A percentile compares a stretch with the other conserved stretches of the same genome.
Evolutionary conservation across 116 monocot species (phyloP).

Genomic region (Cymodocea nodosa): DNA sequence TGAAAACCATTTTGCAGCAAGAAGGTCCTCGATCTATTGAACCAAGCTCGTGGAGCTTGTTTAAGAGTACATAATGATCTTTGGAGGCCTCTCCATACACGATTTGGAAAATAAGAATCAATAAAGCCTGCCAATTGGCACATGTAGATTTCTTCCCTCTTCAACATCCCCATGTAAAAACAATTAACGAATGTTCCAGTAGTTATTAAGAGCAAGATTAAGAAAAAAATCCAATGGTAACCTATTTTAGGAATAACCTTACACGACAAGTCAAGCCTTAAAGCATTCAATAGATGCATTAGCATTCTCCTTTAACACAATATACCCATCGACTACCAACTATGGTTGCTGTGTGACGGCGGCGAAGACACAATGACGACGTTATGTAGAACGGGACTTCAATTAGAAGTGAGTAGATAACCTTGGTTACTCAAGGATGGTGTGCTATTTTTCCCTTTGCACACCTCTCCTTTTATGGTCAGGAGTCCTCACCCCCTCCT

Average conservation of each 20-base stretch:
- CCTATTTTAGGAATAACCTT: not conserved
- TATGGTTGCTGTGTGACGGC: too few species aligned
- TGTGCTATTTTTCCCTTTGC: too few species aligned
- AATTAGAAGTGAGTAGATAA: too few species aligned
- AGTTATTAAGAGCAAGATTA: not conserved
- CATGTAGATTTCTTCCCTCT: not conserved
- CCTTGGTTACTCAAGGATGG: too few species aligned
- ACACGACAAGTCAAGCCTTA: constrained; percentile 1
- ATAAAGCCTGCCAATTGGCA: not conserved
- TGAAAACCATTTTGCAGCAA: not conserved
- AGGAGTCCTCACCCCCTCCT: too few species aligned
- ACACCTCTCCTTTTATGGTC: too few species aligned
- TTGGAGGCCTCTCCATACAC: not conserved
- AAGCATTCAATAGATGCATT: not conserved
- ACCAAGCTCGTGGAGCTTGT: constrained; percentile 2
- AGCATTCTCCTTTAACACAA: not conserved
- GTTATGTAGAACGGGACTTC: too few species aligned
- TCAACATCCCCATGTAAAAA: constrained; percentile 1
- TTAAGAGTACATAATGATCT: not conserved
- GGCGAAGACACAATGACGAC: too few species aligned
- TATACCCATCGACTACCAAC: not conserved
- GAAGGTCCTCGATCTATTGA: not conserved
- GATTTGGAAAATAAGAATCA: not conserved
- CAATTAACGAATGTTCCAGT: not conserved
- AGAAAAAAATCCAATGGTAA: not conserved